Base-by-base conservation (phyloP, 495 filamentous ascomycete genomes). In the Aspergillus olivimuriae region DNA sequence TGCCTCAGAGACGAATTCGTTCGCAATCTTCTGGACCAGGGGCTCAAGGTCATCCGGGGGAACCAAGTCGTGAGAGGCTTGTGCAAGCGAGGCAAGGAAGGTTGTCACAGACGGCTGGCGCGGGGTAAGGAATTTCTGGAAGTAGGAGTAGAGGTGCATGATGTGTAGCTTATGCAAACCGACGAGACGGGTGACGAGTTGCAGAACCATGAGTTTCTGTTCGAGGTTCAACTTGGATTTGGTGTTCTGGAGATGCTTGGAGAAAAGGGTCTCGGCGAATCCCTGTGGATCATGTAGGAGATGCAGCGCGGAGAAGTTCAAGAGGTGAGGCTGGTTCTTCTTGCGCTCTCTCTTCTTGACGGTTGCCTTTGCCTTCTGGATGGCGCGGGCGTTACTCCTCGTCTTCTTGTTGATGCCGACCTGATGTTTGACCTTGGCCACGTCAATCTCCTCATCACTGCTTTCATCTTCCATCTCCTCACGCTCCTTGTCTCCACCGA, bases 261-360 rank as follows among this genome's bases (percentile, higher is more conserved):
- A 77, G 64, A 96, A 99, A 1, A 99, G 71, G 34, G 75, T 71
- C 59, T 99, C 94, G 16, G 91, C 88, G 57, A 95, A 97, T 1
- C 86, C 87, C 55, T 99, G 94, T 1, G 94, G 90, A 56, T 97
- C 94, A 60, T 95, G 86, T 4, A 99, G 74, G 11, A 99, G 75
- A 59, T 97, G 92, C n/a, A 87, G 77, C n/a, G 94, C 94, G 0
- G 90, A 95, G 66, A 99, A 99, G 68, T 99, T 97, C 17, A 97
- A 75, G 0, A 83, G 80, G 55, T 90, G 86, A 0, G 87, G 84
- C 41, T 86, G 76, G 39, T 78, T 82, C 77, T 95, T 95, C 71
- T 91, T 94, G 56, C 78, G 80, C 60, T 94, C 86, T 62, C 86
- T 85, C 61, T 73, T 86, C 60, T 82, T 91, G 20, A 89, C 75